Evolutionary conservation across 371 early-diverging fungal species (phyloP), one percentile per base, ranked within the genome.

Genomic region (Zancudomyces culisetae): DNA sequence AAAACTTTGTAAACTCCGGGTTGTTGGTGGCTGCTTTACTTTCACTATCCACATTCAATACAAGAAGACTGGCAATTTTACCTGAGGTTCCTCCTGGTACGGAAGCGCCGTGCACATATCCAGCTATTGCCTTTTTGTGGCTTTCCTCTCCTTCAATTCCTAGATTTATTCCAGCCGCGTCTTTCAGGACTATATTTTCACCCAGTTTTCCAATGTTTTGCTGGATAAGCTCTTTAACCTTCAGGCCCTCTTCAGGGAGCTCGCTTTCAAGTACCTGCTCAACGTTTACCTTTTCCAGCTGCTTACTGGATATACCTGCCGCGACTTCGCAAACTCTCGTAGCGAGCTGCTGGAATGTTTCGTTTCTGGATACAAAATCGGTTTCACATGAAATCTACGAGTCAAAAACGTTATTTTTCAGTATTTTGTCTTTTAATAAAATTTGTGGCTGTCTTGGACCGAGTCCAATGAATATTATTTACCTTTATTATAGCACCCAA

Each of bases 361-460:
- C 73, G 57, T 80, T 81, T 54, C 87, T 75, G 10, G 88, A 80
- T 6, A 91, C 95, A 72, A 94, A 94, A 62, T 94, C 95, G 0
- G 95, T 90, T 65, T 94, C 95, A 56, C 88, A 87, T 68, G 85
- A 83, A 49, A 87, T 59, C 78, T 86, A 73, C 2, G 67, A 56
- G 30, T 40, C 40, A 47, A 19, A 20, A 47, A 47, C 45, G 21
- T 13, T 13, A 8, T 43, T 13, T 10, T 23, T 43, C 23, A n/a
- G n/a, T n/a, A n/a, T n/a, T n/a, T n/a, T n/a, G n/a, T n/a, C n/a
- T n/a, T n/a, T n/a, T n/a, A n/a, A n/a, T n/a, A n/a, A n/a, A n/a
- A n/a, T n/a, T 43, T 13, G 4, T 13, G 21, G 4, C 4, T 43
- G 12, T 43, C 8, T n/a, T 43, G n/a, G 40, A 40, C 8, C 20